Percentiles rank a stretch among this genome's conserved stretches.
phyloP scores from a whole-genome alignment of 2,329 filamentous ascomycete genomes.

The Colletotrichum paranaense region DNA sequence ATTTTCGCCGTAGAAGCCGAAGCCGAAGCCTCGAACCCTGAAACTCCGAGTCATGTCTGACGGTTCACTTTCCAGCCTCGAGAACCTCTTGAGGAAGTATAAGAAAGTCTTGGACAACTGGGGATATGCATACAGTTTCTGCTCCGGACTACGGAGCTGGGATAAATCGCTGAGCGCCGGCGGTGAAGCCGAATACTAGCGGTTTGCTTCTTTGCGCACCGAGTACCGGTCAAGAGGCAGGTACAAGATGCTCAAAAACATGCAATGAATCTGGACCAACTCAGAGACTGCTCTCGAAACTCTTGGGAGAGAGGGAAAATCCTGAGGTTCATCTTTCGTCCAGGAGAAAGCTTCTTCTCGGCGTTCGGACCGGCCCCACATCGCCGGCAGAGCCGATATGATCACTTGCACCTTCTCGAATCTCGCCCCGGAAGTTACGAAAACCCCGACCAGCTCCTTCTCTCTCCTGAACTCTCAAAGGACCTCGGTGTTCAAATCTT shows the following conservation, averaged over 20 bases:
- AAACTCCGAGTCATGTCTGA: not conserved
- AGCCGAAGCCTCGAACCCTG: not conserved
- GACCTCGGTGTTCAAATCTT: not conserved
- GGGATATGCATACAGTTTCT: not conserved
- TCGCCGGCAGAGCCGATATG: not conserved
- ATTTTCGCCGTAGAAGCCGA: not conserved
- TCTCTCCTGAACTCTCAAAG: not conserved
- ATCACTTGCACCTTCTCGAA: not conserved
- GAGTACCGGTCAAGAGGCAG: too few relatives aligned
- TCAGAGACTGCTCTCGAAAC: too few relatives aligned
- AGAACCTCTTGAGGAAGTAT: fast-evolving
- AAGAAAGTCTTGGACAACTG: not conserved
- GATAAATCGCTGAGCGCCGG: too few relatives aligned
- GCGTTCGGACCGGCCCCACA: not conserved
- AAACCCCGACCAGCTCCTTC: not conserved
- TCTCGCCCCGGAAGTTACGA: not conserved
- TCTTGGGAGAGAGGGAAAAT: too few relatives aligned
- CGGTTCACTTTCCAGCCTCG: not conserved
- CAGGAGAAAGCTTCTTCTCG: too few relatives aligned
- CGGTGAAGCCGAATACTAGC: too few relatives aligned
- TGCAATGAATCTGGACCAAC: too few relatives aligned
- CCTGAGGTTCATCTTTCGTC: too few relatives aligned
- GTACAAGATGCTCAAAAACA: too few relatives aligned
- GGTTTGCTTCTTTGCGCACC: too few relatives aligned
- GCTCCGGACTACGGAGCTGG: too few relatives aligned